Evolutionary conservation across 108 stramenopile species (phyloP), one percentile per base, ranked within the genome.

Genomic region (Epithemia pelagica): DNA sequence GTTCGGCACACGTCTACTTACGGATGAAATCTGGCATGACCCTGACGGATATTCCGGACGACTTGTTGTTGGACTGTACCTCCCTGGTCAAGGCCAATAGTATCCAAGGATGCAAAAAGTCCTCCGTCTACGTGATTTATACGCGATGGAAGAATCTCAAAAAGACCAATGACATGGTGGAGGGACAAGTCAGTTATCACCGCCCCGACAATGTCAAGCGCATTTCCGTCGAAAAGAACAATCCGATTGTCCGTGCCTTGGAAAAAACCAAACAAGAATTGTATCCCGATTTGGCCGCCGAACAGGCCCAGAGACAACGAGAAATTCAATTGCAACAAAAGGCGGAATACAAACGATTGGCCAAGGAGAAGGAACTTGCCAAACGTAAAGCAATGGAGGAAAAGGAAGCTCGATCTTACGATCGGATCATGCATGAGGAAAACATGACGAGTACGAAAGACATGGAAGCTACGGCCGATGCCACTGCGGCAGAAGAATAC

Each of bases 1-100:
- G 82, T 62, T 97, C 96, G 2, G 98, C 98, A 28, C 98, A 99
- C 73, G 97, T 99, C 0, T 98, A 99, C 74, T 73, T 99, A 32
- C 88, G 99, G n/a, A 81, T 96, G 69, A 85, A 90, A 21, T 81
- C 86, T 0, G 90, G 80, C 8, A 85, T 94, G 82, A 85, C 89
- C 26, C 63, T 97, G 64, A 90, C 94, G 52, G 97, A 97, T 52
- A 81, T 94, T 26, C 61, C 80, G 0, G 80, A 85, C 46, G 86
- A 89, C 46, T 68, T 84, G 54, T 32, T 94, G 59, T 24, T 76
- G 30, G 86, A 94, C 66, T 90, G 89, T 68, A 66, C 82, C 19
- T 74, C 88, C 5, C 62, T 94, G 32, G 85, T 86, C 62, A 94
- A 94, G 65, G 88, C 87, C 27, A 94, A 94, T 71, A 82, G 80